Base-by-base conservation (phyloP, 2,329 filamentous ascomycete species). In the Xenosphaeropsis pyriputrescens region DNA sequence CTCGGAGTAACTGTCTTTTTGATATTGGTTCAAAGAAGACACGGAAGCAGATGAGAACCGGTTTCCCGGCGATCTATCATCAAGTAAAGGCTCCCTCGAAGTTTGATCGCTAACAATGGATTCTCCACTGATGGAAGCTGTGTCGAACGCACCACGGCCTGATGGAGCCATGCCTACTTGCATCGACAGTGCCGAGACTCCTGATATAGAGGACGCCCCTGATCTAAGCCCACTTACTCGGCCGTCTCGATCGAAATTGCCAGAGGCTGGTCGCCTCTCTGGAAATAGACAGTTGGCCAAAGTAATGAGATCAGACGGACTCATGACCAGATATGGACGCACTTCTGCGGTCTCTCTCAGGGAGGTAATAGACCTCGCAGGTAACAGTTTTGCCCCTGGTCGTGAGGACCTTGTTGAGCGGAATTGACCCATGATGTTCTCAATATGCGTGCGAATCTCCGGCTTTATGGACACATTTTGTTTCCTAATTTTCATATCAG, bases 201-300 rank as follows among this genome's bases (percentile, higher is more conserved):
- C 88, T 51, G 62, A 84, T 52, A 67, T 71, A 44, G 67, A 85
- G 58, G 63, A 85, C 35, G 67, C 80, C 51, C 64, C 82, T 49
- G 68, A 86, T 60, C 63, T 70, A 57, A 72, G 67, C 53, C 61
- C 79, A 57, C 64, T 74, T 44, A 63, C 79, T 29, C 72, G 68
- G 39, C 64, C 55, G 44, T 68, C 52, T 53, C 58, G 50, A 47
- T 60, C 50, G 48, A 63, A 52, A 47, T 65, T 46, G 29, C 59
- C 65, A 1, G 79, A 84, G 29, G 67, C 65, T 2, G 80, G 76
- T 31, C 79, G 66, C 38, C 70, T 68, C 49, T 85, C 79, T 1
- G 88, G 88, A 51, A 88, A 93, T 12, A 95, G 70, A 9, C 81
- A 79, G 55, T 91, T 85, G 44, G 93, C 72, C 49, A 93, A 61